phyloP scores from a whole-genome alignment of 2,329 filamentous ascomycete species.

The Proliferodiscus dingleyae region DNA sequence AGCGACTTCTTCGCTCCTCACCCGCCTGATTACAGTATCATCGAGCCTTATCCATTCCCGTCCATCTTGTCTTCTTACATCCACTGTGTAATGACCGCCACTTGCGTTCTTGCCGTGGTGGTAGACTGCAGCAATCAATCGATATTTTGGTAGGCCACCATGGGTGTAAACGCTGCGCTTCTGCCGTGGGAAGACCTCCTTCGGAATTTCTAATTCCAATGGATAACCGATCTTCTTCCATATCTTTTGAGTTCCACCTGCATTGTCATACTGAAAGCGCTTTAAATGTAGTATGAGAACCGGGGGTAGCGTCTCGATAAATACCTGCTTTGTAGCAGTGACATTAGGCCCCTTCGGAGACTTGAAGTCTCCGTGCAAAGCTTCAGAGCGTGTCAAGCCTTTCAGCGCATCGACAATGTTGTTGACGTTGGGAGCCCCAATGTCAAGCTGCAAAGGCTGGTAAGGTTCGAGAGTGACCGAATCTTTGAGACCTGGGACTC shows the following conservation, averaged over 20 bases:
- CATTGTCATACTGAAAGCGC: constrained; percentile 91
- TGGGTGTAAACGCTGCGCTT: constrained; percentile 61
- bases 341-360: constrained; percentile 72
- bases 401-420: constrained; percentile 91
- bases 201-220: constrained; percentile 87
- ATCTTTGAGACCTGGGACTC: constrained; percentile 78
- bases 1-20: constrained; percentile 84
- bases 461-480: constrained; percentile 93
- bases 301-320: constrained; percentile 86
- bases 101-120: constrained; percentile 97
- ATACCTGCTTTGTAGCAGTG: constrained; percentile 85
- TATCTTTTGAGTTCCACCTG: constrained; percentile 88
- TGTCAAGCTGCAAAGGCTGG: constrained; percentile 90
- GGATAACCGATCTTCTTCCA: constrained; percentile 98
- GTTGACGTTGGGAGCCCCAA: constrained; percentile 77
- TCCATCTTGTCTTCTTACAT: constrained; percentile 90
- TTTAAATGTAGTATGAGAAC: constrained; percentile 94
- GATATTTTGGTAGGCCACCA: constrained; percentile 74
- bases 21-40: constrained; percentile 82
- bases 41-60: constrained; percentile 94
- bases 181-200: constrained; percentile 77
- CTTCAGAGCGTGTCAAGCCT: constrained; percentile 77
- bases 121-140: constrained; percentile 85
- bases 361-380: constrained; percentile 78
- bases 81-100: constrained; percentile 96